Evolutionary conservation across 306 rosid genomes (phyloP).

Genomic region (Rosa persica): DNA sequence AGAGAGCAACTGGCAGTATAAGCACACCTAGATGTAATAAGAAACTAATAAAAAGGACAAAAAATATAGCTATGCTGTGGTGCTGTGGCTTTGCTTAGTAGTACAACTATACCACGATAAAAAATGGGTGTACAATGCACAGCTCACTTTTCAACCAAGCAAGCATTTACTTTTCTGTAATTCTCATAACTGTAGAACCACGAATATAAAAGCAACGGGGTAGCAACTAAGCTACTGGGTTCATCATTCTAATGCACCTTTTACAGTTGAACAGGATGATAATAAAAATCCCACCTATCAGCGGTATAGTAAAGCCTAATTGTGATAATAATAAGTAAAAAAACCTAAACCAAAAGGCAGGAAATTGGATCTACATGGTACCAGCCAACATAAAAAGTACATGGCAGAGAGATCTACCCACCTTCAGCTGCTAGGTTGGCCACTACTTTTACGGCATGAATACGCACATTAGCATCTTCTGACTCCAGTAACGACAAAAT

Average conservation of each 20-base stretch:
- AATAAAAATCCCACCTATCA: background rate
- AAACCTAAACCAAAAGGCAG: background rate
- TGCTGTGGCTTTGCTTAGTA: background rate
- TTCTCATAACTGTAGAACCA: background rate
- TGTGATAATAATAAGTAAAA: background rate
- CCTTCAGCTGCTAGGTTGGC: conserved; percentile 99
- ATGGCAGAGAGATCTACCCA: conserved; percentile 27
- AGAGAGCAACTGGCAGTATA: background rate
- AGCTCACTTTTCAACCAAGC: background rate
- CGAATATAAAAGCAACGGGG: background rate
- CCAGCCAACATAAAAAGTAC: background rate
- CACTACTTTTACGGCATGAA: conserved; percentile 98
- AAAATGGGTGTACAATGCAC: background rate
- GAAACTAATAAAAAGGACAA: background rate
- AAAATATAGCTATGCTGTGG: background rate
- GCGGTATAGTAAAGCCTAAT: background rate
- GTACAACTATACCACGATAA: background rate
- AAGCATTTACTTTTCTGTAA: background rate
- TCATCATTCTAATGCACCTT: background rate
- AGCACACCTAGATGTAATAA: background rate
- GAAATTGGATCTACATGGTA: conserved; percentile 5
- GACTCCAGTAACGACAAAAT: conserved; percentile 91
- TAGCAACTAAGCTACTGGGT: background rate
- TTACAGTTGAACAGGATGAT: background rate
- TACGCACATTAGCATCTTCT: conserved; percentile 85